Percentiles rank a stretch among this genome's conserved stretches.
phyloP scores from a whole-genome alignment of 2,329 filamentous ascomycete species.

The Cryphonectria parasitica region DNA sequence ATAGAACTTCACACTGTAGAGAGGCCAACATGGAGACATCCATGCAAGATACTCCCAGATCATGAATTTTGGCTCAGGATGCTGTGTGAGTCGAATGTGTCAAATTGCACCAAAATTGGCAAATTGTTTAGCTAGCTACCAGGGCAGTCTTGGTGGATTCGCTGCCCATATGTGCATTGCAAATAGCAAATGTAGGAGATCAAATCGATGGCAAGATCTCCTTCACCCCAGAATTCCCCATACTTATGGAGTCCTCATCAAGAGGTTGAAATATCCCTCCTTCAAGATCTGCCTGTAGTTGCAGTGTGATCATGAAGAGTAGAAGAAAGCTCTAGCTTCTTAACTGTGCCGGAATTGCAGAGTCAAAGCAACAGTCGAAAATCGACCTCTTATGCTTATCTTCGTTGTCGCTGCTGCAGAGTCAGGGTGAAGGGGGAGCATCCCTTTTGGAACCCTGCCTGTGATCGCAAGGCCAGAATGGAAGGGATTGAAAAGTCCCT shows the following conservation, averaged over 20 bases:
- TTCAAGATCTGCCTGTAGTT: neutral
- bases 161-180: neutral
- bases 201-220: neutral
- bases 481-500: too few species aligned
- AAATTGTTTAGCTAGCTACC: neutral
- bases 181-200: neutral
- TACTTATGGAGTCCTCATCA: neutral
- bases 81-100: neutral
- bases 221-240: neutral
- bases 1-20: constrained; percentile 2
- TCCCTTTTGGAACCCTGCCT: too few species aligned
- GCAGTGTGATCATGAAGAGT: neutral
- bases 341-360: too few species aligned
- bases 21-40: neutral
- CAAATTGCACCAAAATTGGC: neutral
- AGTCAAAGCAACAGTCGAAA: too few species aligned
- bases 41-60: too few species aligned
- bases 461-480: too few species aligned
- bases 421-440: too few species aligned
- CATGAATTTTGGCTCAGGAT: neutral
- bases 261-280: neutral
- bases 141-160: neutral
- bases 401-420: too few species aligned
- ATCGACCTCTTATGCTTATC: too few species aligned
- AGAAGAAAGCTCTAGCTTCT: too few species aligned